Base-by-base conservation (phyloP, 2,329 filamentous ascomycete genomes). In the Calonectria pseudoturangicola region DNA sequence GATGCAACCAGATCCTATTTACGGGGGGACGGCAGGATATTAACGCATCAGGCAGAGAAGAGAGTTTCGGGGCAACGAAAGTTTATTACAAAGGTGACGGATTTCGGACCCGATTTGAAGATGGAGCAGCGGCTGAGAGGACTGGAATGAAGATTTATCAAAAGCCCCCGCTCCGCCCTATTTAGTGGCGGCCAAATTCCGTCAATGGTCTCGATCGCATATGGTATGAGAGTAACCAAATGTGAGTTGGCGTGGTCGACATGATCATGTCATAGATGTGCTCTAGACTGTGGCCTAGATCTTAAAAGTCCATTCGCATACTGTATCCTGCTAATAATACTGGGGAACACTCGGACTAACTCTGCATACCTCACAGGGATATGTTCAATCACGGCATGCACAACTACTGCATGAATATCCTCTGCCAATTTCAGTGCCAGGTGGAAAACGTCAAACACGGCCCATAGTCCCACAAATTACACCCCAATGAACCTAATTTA, bases 71-170 rank as follows among this genome's bases (percentile, higher is more conserved):
- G 15, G 7, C n/a, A 41, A 13, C 8, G 4, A 56, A 36, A 15
- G 18, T 56, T 56, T 56, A n/a, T 56, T 9, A 16, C 13, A 10
- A 21, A 21, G 18, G 9, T 21, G 13, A 6, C 54, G 54, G 54
- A 15, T 27, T 41, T 18, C 10, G 21, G 13, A 16, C 54, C 21
- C 15, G 21, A 25, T 41, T 25, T 41, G 54, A 30, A 21, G 13
- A 27, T 12, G 33, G 10, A 33, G n/a, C 10, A n/a, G 18, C 12
- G 21, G 25, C 13, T 5, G 13, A 16, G 54, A 33, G 30, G 21
- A 60, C n/a, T 60, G 54, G 54, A 60, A 60, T 60, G 54, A 27
- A 41, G 7, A 41, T 28, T 3, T 21, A 58, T 25, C 8, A 25
- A 25, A 21, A 25, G 13, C 21, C 25, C n/a, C 33, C 10, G 21